Evolutionary conservation across 1,284 basidiomycete species (phyloP).

Genomic region (Puccinia horiana): DNA sequence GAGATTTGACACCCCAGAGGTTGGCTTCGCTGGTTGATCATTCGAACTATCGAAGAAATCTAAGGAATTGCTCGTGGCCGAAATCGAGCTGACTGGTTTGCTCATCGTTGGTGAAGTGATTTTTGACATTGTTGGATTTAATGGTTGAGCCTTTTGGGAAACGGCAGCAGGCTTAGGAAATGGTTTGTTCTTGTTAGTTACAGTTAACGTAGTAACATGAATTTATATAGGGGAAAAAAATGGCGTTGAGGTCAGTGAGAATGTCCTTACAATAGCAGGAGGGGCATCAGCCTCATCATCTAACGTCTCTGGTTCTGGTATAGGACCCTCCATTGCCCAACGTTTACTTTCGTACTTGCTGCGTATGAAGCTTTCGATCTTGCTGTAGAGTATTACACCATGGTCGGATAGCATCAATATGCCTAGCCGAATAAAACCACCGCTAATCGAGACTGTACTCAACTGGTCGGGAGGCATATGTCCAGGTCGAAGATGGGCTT

Average conservation of each 20-base stretch:
- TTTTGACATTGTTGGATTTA: conserved; percentile 32
- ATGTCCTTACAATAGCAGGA: conserved; percentile 15
- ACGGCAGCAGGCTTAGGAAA: conserved; percentile 37
- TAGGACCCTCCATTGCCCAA: conserved; percentile 88
- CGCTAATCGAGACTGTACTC: conserved; percentile 58
- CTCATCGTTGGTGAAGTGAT: conserved; percentile 52
- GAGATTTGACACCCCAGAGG: conserved; percentile 55
- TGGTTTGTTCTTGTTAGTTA: conserved; percentile 11
- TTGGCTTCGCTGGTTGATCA: conserved; percentile 63
- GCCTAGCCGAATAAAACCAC: background rate
- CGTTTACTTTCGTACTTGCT: conserved; percentile 92
- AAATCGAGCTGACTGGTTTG: conserved; percentile 57
- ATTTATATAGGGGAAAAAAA: background rate
- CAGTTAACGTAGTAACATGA: background rate
- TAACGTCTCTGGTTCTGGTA: conserved; percentile 80
- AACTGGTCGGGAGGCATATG: conserved; percentile 94
- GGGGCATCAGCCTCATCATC: conserved; percentile 63
- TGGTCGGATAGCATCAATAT: background rate
- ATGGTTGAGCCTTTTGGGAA: conserved; percentile 1
- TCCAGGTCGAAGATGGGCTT: conserved; percentile 87
- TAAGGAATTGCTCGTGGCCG: conserved; percentile 58
- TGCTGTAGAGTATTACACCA: conserved; percentile 64
- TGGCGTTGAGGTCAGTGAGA: background rate
- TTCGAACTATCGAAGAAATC: conserved; percentile 53
- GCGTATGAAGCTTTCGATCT: conserved; percentile 96